Conservation (phyloP, 2,329 filamentous ascomycete genomes). For the Ceratocystis diversiconidia region DNA sequence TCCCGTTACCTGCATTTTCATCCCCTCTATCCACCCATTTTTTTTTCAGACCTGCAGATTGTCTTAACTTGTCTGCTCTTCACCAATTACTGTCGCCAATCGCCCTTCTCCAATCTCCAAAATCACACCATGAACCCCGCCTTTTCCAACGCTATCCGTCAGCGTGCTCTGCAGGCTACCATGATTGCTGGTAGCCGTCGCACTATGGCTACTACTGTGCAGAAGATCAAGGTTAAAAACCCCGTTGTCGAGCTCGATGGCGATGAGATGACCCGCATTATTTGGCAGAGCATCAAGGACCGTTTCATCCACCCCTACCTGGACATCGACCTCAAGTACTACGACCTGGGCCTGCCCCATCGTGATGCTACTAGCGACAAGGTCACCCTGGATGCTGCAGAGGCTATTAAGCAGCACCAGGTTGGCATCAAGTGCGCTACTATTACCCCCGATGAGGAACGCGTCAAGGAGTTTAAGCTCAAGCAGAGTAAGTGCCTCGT, state of each 20-base stretch:
- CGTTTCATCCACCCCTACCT: conserved; percentile 96
- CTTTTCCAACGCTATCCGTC: conserved; percentile 17
- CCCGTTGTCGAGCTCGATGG: conserved; percentile 96
- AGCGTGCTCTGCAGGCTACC: conserved; percentile 18
- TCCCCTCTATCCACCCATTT: background rate
- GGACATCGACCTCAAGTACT: conserved; percentile 97
- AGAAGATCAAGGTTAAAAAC: conserved; percentile 99
- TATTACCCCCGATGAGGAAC: conserved; percentile 93
- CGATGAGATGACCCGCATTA: conserved; percentile 93
- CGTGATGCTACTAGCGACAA: conserved; percentile 92
- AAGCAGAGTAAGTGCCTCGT: conserved; percentile 65
- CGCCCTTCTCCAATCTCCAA: background rate
- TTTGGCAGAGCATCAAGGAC: conserved; percentile 98
- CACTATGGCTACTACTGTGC: conserved; percentile 40
- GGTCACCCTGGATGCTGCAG: conserved; percentile 86
- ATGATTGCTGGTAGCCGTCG: conserved; percentile 21
- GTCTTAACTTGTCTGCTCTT: background rate
- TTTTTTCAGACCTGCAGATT: background rate
- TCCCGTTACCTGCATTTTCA: background rate
- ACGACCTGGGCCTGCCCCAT: conserved; percentile 84
- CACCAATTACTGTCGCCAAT: background rate
- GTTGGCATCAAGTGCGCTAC: conserved; percentile 99
- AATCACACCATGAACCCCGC: conserved; percentile 14
- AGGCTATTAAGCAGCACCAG: conserved; percentile 97
- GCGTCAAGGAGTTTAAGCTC: conserved; percentile 94